Evolutionary conservation across 1,284 basidiomycete species (phyloP), one percentile per base, ranked within the genome.

Genomic region (Paramarasmius palmivorus): DNA sequence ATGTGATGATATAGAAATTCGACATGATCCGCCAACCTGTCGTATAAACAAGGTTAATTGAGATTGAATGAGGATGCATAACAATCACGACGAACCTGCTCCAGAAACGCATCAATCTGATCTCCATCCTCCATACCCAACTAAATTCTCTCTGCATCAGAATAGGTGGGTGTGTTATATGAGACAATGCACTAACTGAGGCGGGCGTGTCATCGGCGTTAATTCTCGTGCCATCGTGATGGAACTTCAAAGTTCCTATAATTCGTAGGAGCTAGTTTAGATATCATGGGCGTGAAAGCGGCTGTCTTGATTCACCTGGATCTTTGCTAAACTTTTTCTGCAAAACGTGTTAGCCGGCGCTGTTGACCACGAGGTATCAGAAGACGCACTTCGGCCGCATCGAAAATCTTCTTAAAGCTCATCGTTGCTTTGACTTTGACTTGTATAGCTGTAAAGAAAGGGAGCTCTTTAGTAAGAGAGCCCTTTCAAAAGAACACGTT

Each of bases 401-500:
- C 75, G 57, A 88, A 86, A 15, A 88, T 79, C 66, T 87, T 88
- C 45, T 70, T 66, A 61, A 88, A 84, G n/a, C 73, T 71, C 71
- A 81, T 87, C 19, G 78, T 80, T 1, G 75, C 57, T 58, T 83
- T 86, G 7, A 87, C 84, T 63, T 86, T 86, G 1, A 88, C 77
- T 5, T 82, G 83, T n/a, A 84, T 77, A 12, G 73, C 83, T 86
- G 61, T 37, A 37, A 42, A 15, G 25, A 14, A 19, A 48, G 32
- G 17, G n/a, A 46, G 20, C 37, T 44, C 26, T 49, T 7, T 22
- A 35, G 15, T 45, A 44, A 41, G 25, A 49, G 25, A 50, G 20
- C 35, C 40, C 19, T 25, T 25, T 41, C 32, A 41, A 20, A 23
- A 23, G 51, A 32, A 22, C 38, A 48, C 32, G n/a, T 23, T 26